Evolutionary conservation across 1,284 basidiomycete genomes (phyloP).

Genomic region (Nidula niveotomentosa): DNA sequence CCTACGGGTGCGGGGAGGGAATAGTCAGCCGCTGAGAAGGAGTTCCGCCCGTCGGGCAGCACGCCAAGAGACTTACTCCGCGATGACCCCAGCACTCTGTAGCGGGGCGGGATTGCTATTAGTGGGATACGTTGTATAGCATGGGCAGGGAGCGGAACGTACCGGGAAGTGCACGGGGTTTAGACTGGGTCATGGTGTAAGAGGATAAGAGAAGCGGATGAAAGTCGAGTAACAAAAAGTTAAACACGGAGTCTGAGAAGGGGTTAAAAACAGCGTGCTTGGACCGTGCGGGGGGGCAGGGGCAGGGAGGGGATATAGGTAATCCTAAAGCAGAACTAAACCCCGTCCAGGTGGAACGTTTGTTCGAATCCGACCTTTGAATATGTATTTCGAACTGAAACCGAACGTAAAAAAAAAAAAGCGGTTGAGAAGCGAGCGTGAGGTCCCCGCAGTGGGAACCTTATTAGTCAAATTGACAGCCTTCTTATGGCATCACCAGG

Average conservation of each 20-base stretch:
- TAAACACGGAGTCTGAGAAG: no score
- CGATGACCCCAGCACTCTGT: slow-evolving; percentile 93
- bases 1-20: slow-evolving; percentile 50
- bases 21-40: not conserved
- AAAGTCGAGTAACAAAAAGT: no score
- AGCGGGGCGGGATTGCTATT: not conserved
- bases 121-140: not conserved
- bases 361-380: no score
- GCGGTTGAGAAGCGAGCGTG: no score
- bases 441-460: no score
- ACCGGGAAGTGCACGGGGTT: slow-evolving; percentile 33
- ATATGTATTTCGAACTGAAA: no score
- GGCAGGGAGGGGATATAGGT: slow-evolving; percentile 6
- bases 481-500: no score
- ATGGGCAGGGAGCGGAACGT: slow-evolving; percentile 6
- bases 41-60: slow-evolving; percentile 1
- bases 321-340: not conserved
- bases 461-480: no score
- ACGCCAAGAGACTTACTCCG: slow-evolving; percentile 59
- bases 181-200: not conserved
- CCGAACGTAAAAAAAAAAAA: no score
- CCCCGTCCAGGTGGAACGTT: no score
- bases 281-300: slow-evolving; percentile 5
- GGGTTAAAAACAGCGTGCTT: not conserved
- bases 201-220: no score